These are phyloP conservation scores for Trichoderma lentiforme DNA, from an alignment of 2,329 filamentous ascomycete genomes.

Conservation along the genomic window DNA sequence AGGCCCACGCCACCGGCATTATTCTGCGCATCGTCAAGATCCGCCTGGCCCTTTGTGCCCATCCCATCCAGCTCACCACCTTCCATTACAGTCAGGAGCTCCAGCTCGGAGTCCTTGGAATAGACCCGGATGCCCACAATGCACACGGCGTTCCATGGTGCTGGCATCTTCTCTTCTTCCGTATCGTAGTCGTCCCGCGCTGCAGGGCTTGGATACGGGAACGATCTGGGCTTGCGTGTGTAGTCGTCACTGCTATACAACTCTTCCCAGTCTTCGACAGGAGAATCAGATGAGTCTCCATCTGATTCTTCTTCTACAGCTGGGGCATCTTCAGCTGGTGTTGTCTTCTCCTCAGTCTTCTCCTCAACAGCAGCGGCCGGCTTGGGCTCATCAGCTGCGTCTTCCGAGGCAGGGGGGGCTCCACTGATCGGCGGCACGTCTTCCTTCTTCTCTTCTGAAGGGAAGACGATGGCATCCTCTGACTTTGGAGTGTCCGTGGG, in stretches of 20 bases:
- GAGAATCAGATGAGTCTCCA: constrained; percentile 57
- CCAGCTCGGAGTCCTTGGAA: constrained; percentile 53
- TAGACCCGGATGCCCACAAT: constrained; percentile 61
- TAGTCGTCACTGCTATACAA: constrained; percentile 59
- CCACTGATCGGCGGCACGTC: constrained; percentile 32
- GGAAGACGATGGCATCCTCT: constrained; percentile 26
- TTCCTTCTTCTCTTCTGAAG: constrained; percentile 31
- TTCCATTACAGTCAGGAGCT: constrained; percentile 55
- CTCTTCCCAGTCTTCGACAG: constrained; percentile 57
- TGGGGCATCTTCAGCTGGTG: background rate
- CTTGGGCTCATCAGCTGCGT: constrained; percentile 16
- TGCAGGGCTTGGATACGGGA: constrained; percentile 34
- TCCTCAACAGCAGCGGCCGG: background rate
- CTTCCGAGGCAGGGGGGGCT: constrained; percentile 24
- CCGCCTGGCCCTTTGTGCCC: constrained; percentile 53
- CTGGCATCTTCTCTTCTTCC: constrained; percentile 54
- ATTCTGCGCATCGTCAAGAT: constrained; percentile 55
- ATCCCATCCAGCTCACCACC: constrained; percentile 54
- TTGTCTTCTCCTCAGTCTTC: background rate
- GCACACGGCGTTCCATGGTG: constrained; percentile 62
- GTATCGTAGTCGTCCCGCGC: constrained; percentile 45
- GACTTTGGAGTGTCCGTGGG: constrained; percentile 34
- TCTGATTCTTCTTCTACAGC: constrained; percentile 32
- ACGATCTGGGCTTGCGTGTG: constrained; percentile 47
- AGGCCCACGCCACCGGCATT: constrained; percentile 49